phyloP scores from a whole-genome alignment of 1,139 yeast species.

The Geotrichum siamense region DNA sequence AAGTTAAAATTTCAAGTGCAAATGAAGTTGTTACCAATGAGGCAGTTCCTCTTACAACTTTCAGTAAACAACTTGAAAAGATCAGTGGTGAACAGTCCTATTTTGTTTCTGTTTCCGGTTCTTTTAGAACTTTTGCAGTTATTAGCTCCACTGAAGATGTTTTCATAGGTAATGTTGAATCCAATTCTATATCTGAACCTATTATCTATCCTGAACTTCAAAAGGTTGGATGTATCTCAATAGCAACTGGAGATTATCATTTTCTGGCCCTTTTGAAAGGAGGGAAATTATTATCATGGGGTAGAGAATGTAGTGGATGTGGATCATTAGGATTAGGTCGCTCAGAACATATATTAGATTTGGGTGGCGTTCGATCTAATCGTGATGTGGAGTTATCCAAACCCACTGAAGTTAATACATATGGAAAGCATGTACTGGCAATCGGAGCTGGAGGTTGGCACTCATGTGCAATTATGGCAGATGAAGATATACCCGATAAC shows the following conservation, averaged over 20 bases:
- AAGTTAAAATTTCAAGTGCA: slow-evolving; percentile 32
- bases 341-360: slow-evolving; percentile 30
- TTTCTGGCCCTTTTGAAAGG: slow-evolving; percentile 51
- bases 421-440: slow-evolving; percentile 38
- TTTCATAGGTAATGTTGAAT: slow-evolving; percentile 37
- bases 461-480: slow-evolving; percentile 49
- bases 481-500: slow-evolving; percentile 14
- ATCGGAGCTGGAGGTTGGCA: slow-evolving; percentile 81
- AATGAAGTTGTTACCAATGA: slow-evolving; percentile 14
- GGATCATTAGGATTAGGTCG: slow-evolving; percentile 68
- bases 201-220: slow-evolving; percentile 43
- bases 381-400: slow-evolving; percentile 39
- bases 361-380: slow-evolving; percentile 32
- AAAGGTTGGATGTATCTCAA: slow-evolving; percentile 45
- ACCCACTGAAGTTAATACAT: slow-evolving; percentile 41
- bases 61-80: not conserved
- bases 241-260: slow-evolving; percentile 73
- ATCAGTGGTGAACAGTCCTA: slow-evolving; percentile 13
- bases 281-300: slow-evolving; percentile 67
- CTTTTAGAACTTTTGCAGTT: slow-evolving; percentile 46
- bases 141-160: slow-evolving; percentile 49
- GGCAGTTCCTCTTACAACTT: slow-evolving; percentile 4
- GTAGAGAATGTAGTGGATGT: slow-evolving; percentile 52
- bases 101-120: slow-evolving; percentile 46
- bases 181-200: slow-evolving; percentile 24